phyloP scores from a whole-genome alignment of 441 rosid species.

The Isatis lusitanica region DNA sequence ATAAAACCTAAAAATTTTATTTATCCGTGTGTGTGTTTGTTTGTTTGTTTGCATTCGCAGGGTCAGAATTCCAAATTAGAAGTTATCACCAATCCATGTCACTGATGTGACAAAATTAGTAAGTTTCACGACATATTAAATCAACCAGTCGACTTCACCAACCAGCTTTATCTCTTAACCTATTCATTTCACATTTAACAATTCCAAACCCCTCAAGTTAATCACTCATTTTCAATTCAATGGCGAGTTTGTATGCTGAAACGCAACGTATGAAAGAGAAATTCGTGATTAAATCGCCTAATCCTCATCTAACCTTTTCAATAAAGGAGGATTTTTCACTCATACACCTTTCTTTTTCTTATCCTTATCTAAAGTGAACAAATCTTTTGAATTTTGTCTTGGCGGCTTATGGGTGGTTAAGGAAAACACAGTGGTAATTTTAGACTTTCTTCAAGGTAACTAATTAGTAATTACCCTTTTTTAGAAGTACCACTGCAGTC shows the following conservation, averaged over 20 bases:
- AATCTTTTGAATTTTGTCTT: background rate
- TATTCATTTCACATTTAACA: background rate
- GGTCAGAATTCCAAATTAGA: background rate
- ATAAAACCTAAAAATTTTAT: background rate
- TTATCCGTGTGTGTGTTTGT: background rate
- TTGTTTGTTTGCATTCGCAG: background rate
- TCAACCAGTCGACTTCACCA: background rate
- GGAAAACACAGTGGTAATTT: background rate
- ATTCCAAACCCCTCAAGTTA: background rate
- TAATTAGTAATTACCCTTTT: too few species aligned
- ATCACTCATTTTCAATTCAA: background rate
- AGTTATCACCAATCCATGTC: background rate
- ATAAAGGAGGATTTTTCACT: background rate
- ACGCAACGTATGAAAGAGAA: constrained; percentile 2
- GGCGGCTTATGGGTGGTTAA: background rate
- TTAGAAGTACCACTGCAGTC: too few species aligned
- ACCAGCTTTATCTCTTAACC: background rate
- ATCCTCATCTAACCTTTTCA: background rate
- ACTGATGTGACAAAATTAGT: constrained; percentile 3
- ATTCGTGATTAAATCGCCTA: background rate
- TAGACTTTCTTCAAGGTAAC: too few species aligned
- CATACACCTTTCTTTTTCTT: background rate
- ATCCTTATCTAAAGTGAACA: background rate
- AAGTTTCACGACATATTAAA: background rate
- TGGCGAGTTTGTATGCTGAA: background rate